Evolutionary conservation across 805 yeast genomes (phyloP).

Genomic region (Metschnikowia aberdeeniae): DNA sequence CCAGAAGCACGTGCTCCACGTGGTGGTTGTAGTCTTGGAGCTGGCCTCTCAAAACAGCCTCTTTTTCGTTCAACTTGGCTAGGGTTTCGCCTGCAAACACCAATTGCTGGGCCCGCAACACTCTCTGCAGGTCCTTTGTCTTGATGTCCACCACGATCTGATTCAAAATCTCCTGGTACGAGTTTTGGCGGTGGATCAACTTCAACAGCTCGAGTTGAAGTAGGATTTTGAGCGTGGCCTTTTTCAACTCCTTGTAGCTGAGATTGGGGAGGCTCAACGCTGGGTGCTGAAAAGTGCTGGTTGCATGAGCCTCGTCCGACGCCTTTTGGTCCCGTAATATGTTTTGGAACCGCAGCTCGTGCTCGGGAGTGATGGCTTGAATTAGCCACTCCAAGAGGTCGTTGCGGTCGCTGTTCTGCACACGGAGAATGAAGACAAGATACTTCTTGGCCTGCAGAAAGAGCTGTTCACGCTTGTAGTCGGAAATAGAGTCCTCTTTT

Average conservation of each 20-base stretch:
- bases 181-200: constrained; percentile 57
- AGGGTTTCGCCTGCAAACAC: constrained; percentile 40
- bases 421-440: constrained; percentile 74
- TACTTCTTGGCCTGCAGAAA: constrained; percentile 79
- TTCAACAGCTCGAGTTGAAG: constrained; percentile 72
- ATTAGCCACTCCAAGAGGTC: constrained; percentile 66
- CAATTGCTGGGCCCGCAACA: constrained; percentile 38
- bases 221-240: constrained; percentile 66
- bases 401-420: constrained; percentile 56
- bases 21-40: constrained; percentile 45
- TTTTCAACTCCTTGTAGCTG: constrained; percentile 73
- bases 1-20: constrained; percentile 40
- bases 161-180: constrained; percentile 75
- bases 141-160: constrained; percentile 79
- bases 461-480: constrained; percentile 55
- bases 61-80: constrained; percentile 42
- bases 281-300: constrained; percentile 19
- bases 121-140: constrained; percentile 43
- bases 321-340: constrained; percentile 31
- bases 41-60: constrained; percentile 41
- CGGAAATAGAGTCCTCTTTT: constrained; percentile 44
- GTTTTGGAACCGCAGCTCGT: constrained; percentile 61
- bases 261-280: constrained; percentile 47
- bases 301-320: not conserved
- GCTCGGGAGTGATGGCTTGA: constrained; percentile 60